These are phyloP conservation scores for Xylariaceae sp. DNA, from an alignment of 2,329 filamentous ascomycete genomes.

Conservation along the genomic window DNA sequence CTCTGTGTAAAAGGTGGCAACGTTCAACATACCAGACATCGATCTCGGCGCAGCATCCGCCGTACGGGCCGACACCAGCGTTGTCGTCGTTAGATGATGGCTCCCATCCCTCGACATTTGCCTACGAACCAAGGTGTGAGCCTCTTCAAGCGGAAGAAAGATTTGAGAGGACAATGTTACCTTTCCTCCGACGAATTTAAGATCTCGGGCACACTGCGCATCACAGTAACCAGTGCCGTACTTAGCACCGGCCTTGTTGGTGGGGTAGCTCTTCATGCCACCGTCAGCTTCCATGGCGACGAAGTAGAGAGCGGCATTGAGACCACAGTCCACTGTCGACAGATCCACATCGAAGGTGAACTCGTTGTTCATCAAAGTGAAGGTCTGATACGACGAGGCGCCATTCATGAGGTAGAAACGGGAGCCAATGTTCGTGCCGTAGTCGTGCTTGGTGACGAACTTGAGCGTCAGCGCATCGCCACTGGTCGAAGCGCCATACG, in stretches of 20 bases:
- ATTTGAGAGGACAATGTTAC: constrained; percentile 6
- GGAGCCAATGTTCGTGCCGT: constrained; percentile 41
- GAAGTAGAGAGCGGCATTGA: constrained; percentile 63
- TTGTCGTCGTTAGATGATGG: constrained; percentile 50
- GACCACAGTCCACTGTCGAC: constrained; percentile 57
- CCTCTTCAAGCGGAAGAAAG: neutral
- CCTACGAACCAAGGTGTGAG: constrained; percentile 21
- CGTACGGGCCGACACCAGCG: constrained; percentile 48
- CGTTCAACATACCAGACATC: constrained; percentile 48
- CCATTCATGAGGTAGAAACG: constrained; percentile 59
- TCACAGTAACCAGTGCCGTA: constrained; percentile 57
- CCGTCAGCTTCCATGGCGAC: constrained; percentile 56
- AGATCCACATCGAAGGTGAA: constrained; percentile 65
- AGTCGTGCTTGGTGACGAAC: constrained; percentile 50
- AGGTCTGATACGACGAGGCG: constrained; percentile 55
- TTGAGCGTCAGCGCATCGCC: constrained; percentile 48
- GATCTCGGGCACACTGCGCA: constrained; percentile 45
- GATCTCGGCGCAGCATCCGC: constrained; percentile 59
- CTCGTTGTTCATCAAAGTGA: constrained; percentile 58
- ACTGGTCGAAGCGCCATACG: constrained; percentile 48
- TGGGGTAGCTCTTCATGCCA: constrained; percentile 45
- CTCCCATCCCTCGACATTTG: constrained; percentile 48
- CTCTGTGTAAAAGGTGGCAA: neutral
- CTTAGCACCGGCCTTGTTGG: constrained; percentile 47
- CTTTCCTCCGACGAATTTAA: constrained; percentile 53